These are phyloP conservation scores for Saturnispora quitensis DNA, from an alignment of 805 yeast genomes.

Conservation along the genomic window DNA sequence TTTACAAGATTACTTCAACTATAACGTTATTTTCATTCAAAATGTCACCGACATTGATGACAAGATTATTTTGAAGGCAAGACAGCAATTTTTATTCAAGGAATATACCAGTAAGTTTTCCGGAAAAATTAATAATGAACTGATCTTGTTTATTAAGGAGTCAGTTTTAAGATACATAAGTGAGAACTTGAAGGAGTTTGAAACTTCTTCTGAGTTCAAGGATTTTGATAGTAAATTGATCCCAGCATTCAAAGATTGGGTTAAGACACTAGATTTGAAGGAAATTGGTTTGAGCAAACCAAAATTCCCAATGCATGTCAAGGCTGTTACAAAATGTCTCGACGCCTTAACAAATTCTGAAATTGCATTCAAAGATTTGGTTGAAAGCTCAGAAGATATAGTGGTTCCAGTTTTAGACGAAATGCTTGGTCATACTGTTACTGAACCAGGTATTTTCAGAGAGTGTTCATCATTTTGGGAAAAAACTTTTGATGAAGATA, in stretches of 20 bases:
- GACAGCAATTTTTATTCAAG: conserved; percentile 77
- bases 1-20: conserved; percentile 85
- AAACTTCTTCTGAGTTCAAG: conserved; percentile 32
- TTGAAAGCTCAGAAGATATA: conserved; percentile 58
- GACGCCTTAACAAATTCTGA: conserved; percentile 12
- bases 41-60: conserved; percentile 99
- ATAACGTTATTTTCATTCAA: conserved; percentile 80
- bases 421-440: conserved; percentile 63
- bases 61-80: conserved; percentile 88
- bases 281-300: conserved; percentile 52
- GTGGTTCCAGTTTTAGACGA: conserved; percentile 65
- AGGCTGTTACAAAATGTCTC: conserved; percentile 49
- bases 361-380: conserved; percentile 29
- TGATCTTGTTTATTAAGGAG: conserved; percentile 31
- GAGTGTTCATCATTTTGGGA: conserved; percentile 89
- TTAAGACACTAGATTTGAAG: conserved; percentile 37
- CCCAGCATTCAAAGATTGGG: conserved; percentile 14
- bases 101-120: conserved; percentile 34
- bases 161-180: conserved; percentile 43
- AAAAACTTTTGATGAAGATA: conserved; percentile 70
- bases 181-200: conserved; percentile 44
- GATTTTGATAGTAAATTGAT: conserved; percentile 19
- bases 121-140: conserved; percentile 26
- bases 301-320: conserved; percentile 78
- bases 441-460: conserved; percentile 77